Evolutionary conservation across 2,329 filamentous ascomycete genomes (phyloP), one percentile per base, ranked within the genome.

Genomic region (Trichoderma sp.): DNA sequence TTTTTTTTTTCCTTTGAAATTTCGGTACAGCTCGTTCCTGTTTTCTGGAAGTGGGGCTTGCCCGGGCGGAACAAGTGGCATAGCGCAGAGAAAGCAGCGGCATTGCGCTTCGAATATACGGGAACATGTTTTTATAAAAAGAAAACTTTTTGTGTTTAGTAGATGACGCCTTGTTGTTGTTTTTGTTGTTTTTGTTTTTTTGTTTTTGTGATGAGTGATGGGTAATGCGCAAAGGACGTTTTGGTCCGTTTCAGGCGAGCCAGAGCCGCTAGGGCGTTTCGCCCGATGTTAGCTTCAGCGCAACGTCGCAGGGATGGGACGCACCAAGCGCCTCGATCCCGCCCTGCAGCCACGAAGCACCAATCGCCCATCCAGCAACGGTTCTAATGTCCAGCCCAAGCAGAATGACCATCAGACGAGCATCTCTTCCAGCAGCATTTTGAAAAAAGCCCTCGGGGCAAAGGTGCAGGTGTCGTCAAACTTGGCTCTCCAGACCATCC

Each of bases 401-500:
- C 29, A 1, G 5, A 6, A 4, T 42, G 22, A n/a, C 35, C 15
- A 3, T 3, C 25, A 42, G 48, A 42, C 15, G 9, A 25, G 9
- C 27, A 42, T 42, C 56, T 13, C 39, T 25, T 3, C 12, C 39
- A 15, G 27, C 27, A 1, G 6, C 10, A 39, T 15, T 2, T 35
- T 6, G 17, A 32, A 34, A 60, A 27, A 45, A 3, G 0, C 10
- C 2, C 2, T 52, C 19, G 7, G 27, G 12, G 25, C 7, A 19
- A 56, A 63, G 29, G 15, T 35, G 53, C 64, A 50, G 19, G 32
- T 64, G 66, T 64, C 59, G 57, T 69, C 53, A 52, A 69, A 67
- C 64, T 69, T 67, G 56, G 35, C 67, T 68, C 56, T n/a, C 8
- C 13, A 10, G 22, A 56, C 67, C 67, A 69, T 35, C 12, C 63